These are phyloP conservation scores for Hammondia hammondi DNA, from an alignment of 169 alveolate species.

Conservation along the genomic window DNA sequence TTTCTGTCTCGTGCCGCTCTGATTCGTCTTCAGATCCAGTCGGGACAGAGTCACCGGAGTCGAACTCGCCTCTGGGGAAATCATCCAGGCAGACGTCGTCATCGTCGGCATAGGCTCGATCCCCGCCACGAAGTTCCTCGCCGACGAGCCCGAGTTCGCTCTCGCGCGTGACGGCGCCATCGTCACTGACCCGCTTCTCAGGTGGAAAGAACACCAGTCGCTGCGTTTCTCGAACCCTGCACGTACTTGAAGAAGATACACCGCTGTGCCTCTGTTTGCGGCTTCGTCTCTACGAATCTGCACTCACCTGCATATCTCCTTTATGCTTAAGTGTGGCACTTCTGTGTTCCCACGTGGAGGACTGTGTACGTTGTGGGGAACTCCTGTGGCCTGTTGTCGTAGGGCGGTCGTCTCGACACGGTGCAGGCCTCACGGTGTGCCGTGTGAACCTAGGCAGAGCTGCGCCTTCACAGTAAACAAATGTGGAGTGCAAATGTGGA, in stretches of 20 bases:
- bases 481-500: too few species aligned
- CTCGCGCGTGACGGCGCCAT: not conserved
- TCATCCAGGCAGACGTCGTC: slow-evolving; percentile 68
- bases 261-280: too few species aligned
- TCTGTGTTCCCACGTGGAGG: too few species aligned
- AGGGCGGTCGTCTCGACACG: too few species aligned
- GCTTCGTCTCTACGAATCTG: not conserved
- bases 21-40: slow-evolving; percentile 19
- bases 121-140: slow-evolving; percentile 31
- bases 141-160: not conserved
- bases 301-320: not conserved
- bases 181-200: slow-evolving; percentile 2
- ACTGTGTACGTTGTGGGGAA: too few species aligned
- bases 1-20: not conserved
- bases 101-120: slow-evolving; percentile 62
- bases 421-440: too few species aligned
- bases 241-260: not conserved
- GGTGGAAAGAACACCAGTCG: not conserved
- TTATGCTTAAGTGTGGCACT: not conserved
- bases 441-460: too few species aligned
- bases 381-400: too few species aligned
- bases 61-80: slow-evolving; percentile 57
- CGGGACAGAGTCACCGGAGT: slow-evolving; percentile 65
- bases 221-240: not conserved
- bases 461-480: too few species aligned